Conservation (phyloP, 768 basidiomycete genomes). For the Phlebiopsis flavidoalba region DNA sequence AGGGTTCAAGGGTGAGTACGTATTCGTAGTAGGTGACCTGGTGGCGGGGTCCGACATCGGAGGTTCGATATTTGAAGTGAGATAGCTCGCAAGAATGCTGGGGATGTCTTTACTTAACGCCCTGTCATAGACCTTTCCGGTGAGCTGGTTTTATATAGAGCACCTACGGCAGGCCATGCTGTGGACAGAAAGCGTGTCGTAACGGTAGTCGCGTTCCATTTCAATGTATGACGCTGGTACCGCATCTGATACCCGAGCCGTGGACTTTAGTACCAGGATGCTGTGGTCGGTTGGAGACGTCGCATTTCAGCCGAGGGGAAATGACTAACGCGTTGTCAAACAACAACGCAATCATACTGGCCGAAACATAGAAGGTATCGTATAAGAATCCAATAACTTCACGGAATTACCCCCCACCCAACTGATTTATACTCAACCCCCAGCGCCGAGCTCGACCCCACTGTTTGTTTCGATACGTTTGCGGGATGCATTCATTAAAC, state of each 20-base stretch:
- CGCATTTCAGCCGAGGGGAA: background rate
- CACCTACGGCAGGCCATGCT: too few species aligned
- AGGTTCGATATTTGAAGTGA: constrained; percentile 45
- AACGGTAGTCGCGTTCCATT: background rate
- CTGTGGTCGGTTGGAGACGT: background rate
- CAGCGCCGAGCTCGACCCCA: constrained; percentile 94
- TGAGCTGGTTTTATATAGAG: background rate
- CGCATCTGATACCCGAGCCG: too few species aligned
- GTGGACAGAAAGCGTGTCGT: background rate
- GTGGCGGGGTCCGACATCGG: constrained; percentile 36
- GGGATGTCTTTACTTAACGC: constrained; percentile 86
- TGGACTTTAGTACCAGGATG: background rate
- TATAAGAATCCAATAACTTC: background rate
- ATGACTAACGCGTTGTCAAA: constrained; percentile 1
- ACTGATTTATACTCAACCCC: too few species aligned
- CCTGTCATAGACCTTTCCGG: constrained; percentile 33
- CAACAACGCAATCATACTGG: background rate
- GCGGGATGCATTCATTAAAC: constrained; percentile 58
- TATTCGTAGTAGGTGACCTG: constrained; percentile 83
- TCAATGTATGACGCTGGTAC: background rate
- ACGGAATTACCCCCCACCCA: too few species aligned
- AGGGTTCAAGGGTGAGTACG: constrained; percentile 96
- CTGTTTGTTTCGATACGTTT: constrained; percentile 40
- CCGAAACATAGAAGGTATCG: constrained; percentile 1
- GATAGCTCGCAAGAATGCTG: constrained; percentile 71